phyloP scores from a whole-genome alignment of 345 rosid genomes.

The Salix suchowensis region DNA sequence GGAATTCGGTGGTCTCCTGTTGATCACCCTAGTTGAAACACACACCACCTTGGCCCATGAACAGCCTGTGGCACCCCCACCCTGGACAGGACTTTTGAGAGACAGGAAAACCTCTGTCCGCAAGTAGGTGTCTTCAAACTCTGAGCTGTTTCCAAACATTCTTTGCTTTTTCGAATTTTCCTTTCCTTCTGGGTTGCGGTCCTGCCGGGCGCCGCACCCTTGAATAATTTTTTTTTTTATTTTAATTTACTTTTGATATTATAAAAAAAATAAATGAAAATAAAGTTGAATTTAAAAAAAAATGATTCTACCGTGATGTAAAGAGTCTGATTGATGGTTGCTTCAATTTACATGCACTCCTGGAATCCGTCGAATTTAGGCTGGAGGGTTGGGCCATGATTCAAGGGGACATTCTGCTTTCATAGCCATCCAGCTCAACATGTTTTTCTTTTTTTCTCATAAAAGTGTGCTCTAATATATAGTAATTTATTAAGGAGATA shows the following conservation, averaged over 20 bases:
- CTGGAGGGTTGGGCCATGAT: background rate
- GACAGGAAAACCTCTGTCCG: background rate
- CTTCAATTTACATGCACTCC: too few relatives aligned
- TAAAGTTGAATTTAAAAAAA: too few relatives aligned
- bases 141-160: background rate
- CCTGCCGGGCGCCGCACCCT: background rate
- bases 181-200: background rate
- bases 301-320: too few relatives aligned
- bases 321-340: too few relatives aligned
- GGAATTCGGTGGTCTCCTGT: background rate
- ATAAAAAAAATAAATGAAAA: too few relatives aligned
- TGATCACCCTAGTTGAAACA: background rate
- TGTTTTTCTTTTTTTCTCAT: too few relatives aligned
- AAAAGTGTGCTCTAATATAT: background rate
- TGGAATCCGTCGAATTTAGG: too few relatives aligned
- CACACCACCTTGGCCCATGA: background rate
- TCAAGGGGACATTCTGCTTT: background rate
- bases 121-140: background rate
- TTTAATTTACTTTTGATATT: too few relatives aligned
- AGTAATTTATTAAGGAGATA: background rate
- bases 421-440: background rate
- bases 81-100: background rate
- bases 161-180: too few relatives aligned
- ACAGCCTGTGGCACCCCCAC: background rate
- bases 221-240: too few relatives aligned